Evolutionary conservation across 31 red algal genomes (phyloP).

Genomic region (Odonthalia washingtoniensis): DNA sequence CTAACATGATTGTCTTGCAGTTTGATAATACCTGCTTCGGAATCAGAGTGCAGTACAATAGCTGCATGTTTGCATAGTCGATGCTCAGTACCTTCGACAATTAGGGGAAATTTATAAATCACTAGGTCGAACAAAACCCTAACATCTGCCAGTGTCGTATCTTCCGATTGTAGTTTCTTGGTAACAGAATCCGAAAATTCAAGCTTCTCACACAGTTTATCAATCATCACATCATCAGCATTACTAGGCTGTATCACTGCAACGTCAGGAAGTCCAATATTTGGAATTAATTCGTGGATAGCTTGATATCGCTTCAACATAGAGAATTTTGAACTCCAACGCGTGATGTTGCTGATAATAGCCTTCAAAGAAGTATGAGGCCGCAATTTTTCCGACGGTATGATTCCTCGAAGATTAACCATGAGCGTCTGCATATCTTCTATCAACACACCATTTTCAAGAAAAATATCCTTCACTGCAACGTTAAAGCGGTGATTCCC

Average conservation of each 20-base stretch:
- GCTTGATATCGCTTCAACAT: conserved; percentile 36
- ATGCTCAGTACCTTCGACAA: too few relatives aligned
- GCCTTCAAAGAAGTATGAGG: not conserved
- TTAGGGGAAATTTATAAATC: conserved; percentile 11
- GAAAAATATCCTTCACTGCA: conserved; percentile 20
- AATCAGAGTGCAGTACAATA: too few relatives aligned
- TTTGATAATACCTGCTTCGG: too few relatives aligned
- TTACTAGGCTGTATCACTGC: not conserved
- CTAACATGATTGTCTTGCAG: too few relatives aligned
- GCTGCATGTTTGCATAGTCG: too few relatives aligned
- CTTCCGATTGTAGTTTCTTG: conserved; percentile 16
- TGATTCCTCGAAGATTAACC: conserved; percentile 5
- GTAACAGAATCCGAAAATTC: not conserved
- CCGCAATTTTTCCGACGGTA: conserved; percentile 32
- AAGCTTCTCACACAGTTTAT: not conserved
- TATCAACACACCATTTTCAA: not conserved
- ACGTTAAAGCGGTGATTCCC: conserved; percentile 41
- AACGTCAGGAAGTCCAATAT: not conserved
- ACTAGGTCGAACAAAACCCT: conserved; percentile 28
- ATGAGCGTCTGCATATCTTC: conserved; percentile 5
- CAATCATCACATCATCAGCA: not conserved
- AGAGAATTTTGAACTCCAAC: conserved; percentile 38
- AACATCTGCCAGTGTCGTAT: conserved; percentile 15
- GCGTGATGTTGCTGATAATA: conserved; percentile 17
- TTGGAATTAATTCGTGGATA: conserved; percentile 1